Evolutionary conservation across 176 grass and related monocot genomes (phyloP).

Genomic region (Zoysia pacifica): DNA sequence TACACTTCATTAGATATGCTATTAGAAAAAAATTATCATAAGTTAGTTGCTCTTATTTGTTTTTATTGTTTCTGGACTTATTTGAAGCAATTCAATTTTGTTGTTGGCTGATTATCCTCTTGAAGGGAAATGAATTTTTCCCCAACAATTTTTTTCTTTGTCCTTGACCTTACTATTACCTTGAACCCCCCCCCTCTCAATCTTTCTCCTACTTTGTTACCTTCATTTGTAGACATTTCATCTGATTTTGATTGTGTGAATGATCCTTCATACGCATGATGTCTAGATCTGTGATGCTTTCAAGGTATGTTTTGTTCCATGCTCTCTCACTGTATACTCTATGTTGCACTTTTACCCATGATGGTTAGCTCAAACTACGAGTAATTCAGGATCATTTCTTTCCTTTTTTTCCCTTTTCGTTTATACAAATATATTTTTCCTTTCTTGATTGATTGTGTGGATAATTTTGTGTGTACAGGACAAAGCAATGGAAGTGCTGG

Average conservation of each 20-base stretch:
- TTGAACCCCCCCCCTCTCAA: neutral
- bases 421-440: neutral
- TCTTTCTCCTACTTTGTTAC: neutral
- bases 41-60: too few species aligned
- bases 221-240: neutral
- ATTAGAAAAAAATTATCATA: too few species aligned
- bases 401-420: neutral
- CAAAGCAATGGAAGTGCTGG: neutral
- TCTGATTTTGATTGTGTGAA: neutral
- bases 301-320: neutral
- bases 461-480: neutral
- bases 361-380: neutral
- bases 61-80: neutral
- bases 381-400: neutral
- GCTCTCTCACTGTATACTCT: neutral
- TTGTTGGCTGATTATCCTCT: too few species aligned
- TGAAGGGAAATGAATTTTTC: neutral
- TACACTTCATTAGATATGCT: too few species aligned
- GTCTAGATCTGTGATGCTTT: slow-evolving; percentile 1
- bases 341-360: neutral
- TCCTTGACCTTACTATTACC: neutral
- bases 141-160: neutral
- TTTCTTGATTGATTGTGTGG: neutral
- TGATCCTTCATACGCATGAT: neutral
- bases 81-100: too few species aligned